phyloP scores from a whole-genome alignment of 2,329 filamentous ascomycete genomes.

The Cladosporium phlei region DNA sequence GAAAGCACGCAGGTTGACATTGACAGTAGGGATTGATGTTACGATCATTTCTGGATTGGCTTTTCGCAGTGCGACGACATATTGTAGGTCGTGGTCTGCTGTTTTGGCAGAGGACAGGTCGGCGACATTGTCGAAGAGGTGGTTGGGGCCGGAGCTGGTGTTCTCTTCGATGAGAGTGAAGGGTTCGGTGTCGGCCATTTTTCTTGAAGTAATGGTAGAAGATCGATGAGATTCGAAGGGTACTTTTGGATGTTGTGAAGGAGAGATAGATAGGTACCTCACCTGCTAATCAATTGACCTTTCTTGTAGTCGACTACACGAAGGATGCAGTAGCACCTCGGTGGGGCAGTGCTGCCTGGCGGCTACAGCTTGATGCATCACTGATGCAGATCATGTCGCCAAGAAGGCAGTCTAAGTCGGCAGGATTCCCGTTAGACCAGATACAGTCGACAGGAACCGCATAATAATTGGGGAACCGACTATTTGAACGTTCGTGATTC shows the following conservation, averaged over 20 bases:
- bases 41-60: slow-evolving; percentile 36
- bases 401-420: too few species aligned
- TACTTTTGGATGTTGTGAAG: neutral
- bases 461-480: too few species aligned
- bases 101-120: slow-evolving; percentile 33
- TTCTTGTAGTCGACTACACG: too few species aligned
- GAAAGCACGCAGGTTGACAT: slow-evolving; percentile 38
- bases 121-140: slow-evolving; percentile 35
- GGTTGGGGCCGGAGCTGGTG: slow-evolving; percentile 15
- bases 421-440: too few species aligned
- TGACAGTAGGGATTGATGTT: slow-evolving; percentile 34
- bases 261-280: too few species aligned
- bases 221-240: neutral
- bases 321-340: too few species aligned
- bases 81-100: slow-evolving; percentile 38
- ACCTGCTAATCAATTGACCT: too few species aligned
- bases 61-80: slow-evolving; percentile 33
- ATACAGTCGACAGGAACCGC: too few species aligned
- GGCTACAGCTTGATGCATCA: too few species aligned
- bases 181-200: slow-evolving; percentile 20
- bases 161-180: slow-evolving; percentile 32
- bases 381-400: too few species aligned
- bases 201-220: neutral
- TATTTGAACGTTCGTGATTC: too few species aligned
- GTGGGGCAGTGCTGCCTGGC: too few species aligned